Evolutionary conservation across 1,284 basidiomycete species (phyloP).

Genomic region (Ganoderma sp.): DNA sequence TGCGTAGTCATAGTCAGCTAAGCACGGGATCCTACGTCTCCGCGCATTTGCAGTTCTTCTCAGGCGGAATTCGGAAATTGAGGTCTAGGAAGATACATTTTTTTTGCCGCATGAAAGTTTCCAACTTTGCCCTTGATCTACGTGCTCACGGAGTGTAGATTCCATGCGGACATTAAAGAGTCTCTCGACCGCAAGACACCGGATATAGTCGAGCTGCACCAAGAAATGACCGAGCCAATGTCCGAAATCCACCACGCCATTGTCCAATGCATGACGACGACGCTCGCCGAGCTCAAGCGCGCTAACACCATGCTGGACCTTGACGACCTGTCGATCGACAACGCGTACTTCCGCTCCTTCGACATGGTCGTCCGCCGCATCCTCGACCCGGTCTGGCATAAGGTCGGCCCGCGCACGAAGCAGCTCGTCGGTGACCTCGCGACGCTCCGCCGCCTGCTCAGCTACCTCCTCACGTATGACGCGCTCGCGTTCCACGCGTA

Average conservation of each 20-base stretch:
- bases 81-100: too few species aligned
- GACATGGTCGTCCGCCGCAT: constrained; percentile 89
- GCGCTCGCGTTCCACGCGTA: constrained; percentile 91
- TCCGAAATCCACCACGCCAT: constrained; percentile 90
- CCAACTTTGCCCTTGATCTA: too few species aligned
- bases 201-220: constrained; percentile 93
- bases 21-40: too few species aligned
- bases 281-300: constrained; percentile 89
- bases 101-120: too few species aligned
- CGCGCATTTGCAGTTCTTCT: too few species aligned
- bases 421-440: constrained; percentile 91
- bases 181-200: constrained; percentile 83
- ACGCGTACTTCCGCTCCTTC: constrained; percentile 94
- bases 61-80: too few species aligned
- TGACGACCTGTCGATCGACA: constrained; percentile 93
- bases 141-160: too few species aligned
- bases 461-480: constrained; percentile 92
- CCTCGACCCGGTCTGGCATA: constrained; percentile 96
- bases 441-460: constrained; percentile 83
- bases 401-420: constrained; percentile 90
- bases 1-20: too few species aligned
- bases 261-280: constrained; percentile 93
- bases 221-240: constrained; percentile 88
- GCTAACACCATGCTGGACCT: constrained; percentile 89
- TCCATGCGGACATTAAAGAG: constrained; percentile 86